Conservation (phyloP, 2,329 filamentous ascomycete genomes). For the Colletotrichum liriopes region DNA sequence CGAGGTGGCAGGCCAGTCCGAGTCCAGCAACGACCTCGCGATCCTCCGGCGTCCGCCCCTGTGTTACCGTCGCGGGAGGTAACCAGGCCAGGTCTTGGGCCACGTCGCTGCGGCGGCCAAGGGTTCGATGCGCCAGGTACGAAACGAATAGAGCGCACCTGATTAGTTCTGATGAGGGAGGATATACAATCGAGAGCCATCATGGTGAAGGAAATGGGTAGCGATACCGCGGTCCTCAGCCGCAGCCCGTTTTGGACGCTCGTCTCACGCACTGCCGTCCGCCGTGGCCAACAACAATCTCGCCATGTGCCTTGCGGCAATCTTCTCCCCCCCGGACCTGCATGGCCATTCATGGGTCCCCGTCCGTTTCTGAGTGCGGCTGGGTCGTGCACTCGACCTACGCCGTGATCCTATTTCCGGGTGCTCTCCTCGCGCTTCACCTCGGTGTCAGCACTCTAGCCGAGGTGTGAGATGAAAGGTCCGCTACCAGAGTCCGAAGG, state of each 20-base stretch:
- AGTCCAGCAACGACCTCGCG: not conserved
- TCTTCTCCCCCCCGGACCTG: not conserved
- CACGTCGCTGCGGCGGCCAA: conserved; percentile 1
- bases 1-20: not conserved
- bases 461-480: conserved; percentile 14
- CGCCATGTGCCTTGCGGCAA: not conserved
- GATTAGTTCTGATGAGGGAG: not conserved
- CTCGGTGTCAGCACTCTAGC: conserved; percentile 37
- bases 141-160: not conserved
- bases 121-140: not conserved
- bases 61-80: not conserved
- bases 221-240: not conserved
- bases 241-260: conserved; percentile 4
- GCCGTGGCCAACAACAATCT: not conserved
- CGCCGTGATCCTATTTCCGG: not conserved
- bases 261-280: not conserved
- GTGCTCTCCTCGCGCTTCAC: conserved; percentile 8
- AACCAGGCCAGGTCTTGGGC: not conserved
- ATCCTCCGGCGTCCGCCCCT: not conserved
- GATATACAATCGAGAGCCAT: not conserved
- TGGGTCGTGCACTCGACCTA: not conserved
- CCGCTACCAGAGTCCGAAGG: not conserved
- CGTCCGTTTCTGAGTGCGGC: not conserved
- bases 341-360: not conserved
- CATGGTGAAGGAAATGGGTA: not conserved